Evolutionary conservation across 2,329 filamentous ascomycete genomes (phyloP).

Genomic region (Epichloe sp.): DNA sequence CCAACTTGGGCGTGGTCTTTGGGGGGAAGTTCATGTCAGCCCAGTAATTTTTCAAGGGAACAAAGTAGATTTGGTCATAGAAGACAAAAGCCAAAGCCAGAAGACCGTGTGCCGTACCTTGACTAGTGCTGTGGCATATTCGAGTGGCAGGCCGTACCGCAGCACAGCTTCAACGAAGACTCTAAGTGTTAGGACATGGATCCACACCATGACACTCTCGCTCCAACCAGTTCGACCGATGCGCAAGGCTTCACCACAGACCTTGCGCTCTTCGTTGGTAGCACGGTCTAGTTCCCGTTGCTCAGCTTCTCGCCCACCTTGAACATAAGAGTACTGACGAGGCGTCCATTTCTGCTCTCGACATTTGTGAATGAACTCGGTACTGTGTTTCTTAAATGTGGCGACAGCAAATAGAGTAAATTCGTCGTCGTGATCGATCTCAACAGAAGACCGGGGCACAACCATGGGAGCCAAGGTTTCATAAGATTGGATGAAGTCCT

Average conservation of each 20-base stretch:
- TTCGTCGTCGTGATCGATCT: slow-evolving; percentile 78
- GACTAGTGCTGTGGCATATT: slow-evolving; percentile 75
- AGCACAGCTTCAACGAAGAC: slow-evolving; percentile 98
- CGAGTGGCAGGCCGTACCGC: slow-evolving; percentile 80
- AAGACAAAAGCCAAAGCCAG: neutral
- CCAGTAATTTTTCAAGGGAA: neutral
- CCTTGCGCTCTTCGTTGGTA: slow-evolving; percentile 72
- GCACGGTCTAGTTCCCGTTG: slow-evolving; percentile 73
- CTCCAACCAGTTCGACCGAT: slow-evolving; percentile 87
- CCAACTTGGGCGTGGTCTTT: slow-evolving; percentile 70
- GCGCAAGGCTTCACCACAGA: slow-evolving; percentile 83
- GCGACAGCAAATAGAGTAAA: slow-evolving; percentile 82
- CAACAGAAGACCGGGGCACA: slow-evolving; percentile 71
- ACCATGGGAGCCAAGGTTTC: slow-evolving; percentile 85
- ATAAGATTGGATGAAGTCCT: slow-evolving; percentile 82
- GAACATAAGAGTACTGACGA: slow-evolving; percentile 83
- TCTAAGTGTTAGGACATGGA: slow-evolving; percentile 78
- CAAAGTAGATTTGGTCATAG: neutral
- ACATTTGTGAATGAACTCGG: slow-evolving; percentile 83
- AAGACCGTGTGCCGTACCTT: slow-evolving; percentile 45
- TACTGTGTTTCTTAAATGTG: slow-evolving; percentile 80
- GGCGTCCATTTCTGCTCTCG: slow-evolving; percentile 91
- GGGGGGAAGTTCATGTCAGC: neutral
- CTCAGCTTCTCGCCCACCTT: slow-evolving; percentile 83
- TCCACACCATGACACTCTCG: slow-evolving; percentile 91